Base-by-base conservation (phyloP, 1,284 basidiomycete genomes). In the Peniophora sp. region DNA sequence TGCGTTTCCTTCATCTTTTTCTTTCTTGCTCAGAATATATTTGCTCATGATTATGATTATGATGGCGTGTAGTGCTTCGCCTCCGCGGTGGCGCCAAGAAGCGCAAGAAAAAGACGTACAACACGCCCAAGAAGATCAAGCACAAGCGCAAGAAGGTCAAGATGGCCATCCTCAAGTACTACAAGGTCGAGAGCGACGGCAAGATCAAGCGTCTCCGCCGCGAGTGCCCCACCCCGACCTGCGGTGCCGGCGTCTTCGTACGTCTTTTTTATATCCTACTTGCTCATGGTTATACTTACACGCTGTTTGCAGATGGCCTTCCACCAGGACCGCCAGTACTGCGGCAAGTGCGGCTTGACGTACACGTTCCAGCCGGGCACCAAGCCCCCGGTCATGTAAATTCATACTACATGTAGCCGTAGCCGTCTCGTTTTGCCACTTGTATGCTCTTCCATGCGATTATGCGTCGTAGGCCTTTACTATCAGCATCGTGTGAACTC, bases 121-220 rank as follows among this genome's bases (percentile, higher is more conserved):
- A 81, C 70, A 96, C 94, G 68, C 96, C 96, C 74, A 99, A 99
- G 87, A 98, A 98, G 82, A 85, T 97, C 83, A 98, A 98, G 87
- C 95, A 98, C 82, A 97, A 98, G 87, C 88, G 89, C 73, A 96
- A 96, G 83, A 97, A 97, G 83, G 93, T 97, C 80, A 99, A 96
- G 78, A 93, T 97, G 95, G 78, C 93, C 65, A 95, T 97, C 77
- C 80, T 99, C 71, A 97, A 98, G 77, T 98, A 97, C 83, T 98
- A 98, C 81, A 97, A 95, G 78, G 95, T 99, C 65, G 95, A 97
- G 75, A 93, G 92, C 52, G 95, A 98, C 66, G 97, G 96, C 71
- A 97, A 97, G 79, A 95, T 99, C 81, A 96, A 97, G 83, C 93
- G 96, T 69, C 86, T 99, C 57, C 85, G 96, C 66, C 90, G 96